Conservation (phyloP, 169 alveolate genomes). For the Perkinsus olseni region DNA sequence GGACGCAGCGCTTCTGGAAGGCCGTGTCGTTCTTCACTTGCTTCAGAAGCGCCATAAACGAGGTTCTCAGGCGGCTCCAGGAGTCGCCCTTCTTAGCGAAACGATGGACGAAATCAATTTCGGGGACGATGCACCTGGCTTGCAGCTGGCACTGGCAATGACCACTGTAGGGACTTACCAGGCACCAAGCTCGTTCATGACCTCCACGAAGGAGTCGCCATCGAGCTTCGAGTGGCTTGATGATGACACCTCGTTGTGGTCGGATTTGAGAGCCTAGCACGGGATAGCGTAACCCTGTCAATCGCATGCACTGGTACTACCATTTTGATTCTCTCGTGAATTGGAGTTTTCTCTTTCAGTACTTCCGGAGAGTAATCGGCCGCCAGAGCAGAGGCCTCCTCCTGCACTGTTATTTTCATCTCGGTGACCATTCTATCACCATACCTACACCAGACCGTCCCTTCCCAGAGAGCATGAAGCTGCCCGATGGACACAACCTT, state of each 20-base stretch:
- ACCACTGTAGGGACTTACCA: not conserved
- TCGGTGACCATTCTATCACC: not conserved
- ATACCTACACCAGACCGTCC: not conserved
- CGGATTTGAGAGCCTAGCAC: not conserved
- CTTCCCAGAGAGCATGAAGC: not conserved
- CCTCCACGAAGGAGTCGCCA: not conserved
- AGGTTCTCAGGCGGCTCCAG: not conserved
- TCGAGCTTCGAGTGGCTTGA: not conserved
- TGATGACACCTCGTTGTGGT: slow-evolving; percentile 1
- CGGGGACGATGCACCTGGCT: not conserved
- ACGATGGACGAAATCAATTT: not conserved
- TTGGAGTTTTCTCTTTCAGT: not conserved
- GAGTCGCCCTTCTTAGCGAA: not conserved
- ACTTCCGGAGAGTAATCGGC: not conserved
- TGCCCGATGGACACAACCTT: not conserved
- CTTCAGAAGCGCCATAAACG: not conserved
- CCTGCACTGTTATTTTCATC: not conserved
- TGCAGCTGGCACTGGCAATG: not conserved
- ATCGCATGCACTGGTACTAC: not conserved
- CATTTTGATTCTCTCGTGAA: not conserved
- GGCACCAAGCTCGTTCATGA: not conserved
- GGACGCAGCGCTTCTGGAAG: not conserved
- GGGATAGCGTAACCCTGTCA: not conserved
- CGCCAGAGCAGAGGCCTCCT: not conserved
- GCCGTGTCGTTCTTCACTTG: not conserved